A percentile compares a stretch with the other conserved stretches of the same genome.
phyloP scores from a whole-genome alignment of 371 early-diverging fungal species.

The Amoeboaphelidium protococcarum region DNA sequence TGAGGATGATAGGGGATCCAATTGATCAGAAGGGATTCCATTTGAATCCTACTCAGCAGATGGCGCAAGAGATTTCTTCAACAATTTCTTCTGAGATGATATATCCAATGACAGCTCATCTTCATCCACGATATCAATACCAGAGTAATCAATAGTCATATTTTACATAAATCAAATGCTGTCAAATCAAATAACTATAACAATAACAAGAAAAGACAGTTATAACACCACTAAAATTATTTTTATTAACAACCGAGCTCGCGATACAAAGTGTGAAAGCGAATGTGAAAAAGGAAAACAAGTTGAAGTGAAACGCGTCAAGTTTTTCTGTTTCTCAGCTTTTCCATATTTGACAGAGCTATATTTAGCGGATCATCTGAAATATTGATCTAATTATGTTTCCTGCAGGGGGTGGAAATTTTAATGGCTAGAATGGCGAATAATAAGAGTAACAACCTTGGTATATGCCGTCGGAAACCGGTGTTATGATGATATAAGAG shows the following conservation, averaged over 20 bases:
- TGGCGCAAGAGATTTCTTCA: neutral
- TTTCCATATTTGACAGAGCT: neutral
- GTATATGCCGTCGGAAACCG: neutral
- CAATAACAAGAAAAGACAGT: no score
- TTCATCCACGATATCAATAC: no score
- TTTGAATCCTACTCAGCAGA: neutral
- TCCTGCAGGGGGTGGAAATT: neutral
- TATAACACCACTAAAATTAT: no score
- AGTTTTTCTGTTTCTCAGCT: neutral
- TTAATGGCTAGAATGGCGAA: neutral
- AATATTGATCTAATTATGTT: neutral
- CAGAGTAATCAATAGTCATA: no score
- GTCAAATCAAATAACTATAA: no score
- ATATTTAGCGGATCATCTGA: no score
- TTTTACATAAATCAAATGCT: no score
- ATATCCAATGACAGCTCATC: neutral
- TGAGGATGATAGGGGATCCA: neutral
- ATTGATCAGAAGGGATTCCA: neutral
- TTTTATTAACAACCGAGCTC: no score
- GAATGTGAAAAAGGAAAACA: no score
- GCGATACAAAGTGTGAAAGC: no score
- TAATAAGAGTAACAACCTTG: neutral
- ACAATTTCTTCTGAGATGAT: neutral
- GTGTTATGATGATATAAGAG: conserved; percentile 14
- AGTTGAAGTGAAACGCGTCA: neutral